These are phyloP conservation scores for Tillandsia fasciculata DNA, from an alignment of 176 grass and related monocot genomes.

Conservation along the genomic window DNA sequence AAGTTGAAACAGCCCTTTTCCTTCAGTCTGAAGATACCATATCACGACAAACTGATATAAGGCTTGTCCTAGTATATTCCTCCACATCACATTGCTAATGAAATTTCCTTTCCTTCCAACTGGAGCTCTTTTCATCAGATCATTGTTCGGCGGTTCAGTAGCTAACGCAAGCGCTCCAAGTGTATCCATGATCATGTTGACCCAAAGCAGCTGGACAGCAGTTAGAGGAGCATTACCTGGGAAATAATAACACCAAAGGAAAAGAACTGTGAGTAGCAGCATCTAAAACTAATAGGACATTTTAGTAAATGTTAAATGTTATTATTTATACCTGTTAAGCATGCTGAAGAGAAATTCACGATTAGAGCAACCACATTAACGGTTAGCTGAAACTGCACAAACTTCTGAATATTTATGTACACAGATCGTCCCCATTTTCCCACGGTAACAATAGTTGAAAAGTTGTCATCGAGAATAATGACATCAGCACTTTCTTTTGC, in stretches of 20 bases:
- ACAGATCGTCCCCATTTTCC: conserved; percentile 96
- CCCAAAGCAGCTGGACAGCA: conserved; percentile 96
- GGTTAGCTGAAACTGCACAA: conserved; percentile 94
- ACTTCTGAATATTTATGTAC: conserved; percentile 98
- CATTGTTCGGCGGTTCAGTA: conserved; percentile 84
- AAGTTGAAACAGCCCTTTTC: conserved; percentile 59
- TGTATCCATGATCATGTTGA: conserved; percentile 99
- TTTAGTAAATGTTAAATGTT: background rate
- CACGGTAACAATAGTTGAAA: conserved; percentile 92
- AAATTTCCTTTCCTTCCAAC: conserved; percentile 97
- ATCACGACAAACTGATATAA: conserved; percentile 86
- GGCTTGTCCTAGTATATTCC: conserved; percentile 85
- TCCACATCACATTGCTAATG: conserved; percentile 95
- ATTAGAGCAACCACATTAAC: conserved; percentile 93
- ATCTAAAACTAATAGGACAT: background rate
- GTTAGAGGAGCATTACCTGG: conserved; percentile 87
- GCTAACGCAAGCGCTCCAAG: conserved; percentile 91
- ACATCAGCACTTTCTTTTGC: conserved; percentile 97
- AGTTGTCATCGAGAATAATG: conserved; percentile 98
- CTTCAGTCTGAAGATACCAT: conserved; percentile 93
- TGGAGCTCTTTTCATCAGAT: conserved; percentile 76
- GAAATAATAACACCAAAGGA: conserved; percentile 4
- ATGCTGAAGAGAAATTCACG: conserved; percentile 93
- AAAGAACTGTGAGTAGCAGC: conserved; percentile 1
- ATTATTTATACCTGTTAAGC: conserved; percentile 55